A percentile compares a stretch with the other conserved stretches of the same genome.
Conservation (phyloP, 192 early-diverging fungal species). For the Cladochytrium replicatum region DNA sequence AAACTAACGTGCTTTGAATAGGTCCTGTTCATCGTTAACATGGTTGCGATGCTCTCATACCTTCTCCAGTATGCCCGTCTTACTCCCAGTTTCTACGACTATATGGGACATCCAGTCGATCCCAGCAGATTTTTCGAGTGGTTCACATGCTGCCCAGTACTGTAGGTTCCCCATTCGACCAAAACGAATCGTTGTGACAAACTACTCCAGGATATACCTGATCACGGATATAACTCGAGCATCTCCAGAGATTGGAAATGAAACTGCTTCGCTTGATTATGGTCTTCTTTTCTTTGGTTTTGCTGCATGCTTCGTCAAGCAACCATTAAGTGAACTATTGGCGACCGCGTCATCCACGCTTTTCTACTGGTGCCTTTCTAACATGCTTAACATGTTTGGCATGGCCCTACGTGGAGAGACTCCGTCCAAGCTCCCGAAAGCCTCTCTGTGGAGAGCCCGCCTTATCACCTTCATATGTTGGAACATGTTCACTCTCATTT, state of each 20-base stretch:
- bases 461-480: conserved; percentile 10
- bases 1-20: neutral
- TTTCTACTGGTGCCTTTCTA: conserved; percentile 1
- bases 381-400: conserved; percentile 11
- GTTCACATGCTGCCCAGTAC: no score
- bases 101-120: conserved; percentile 5
- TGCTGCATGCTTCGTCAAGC: conserved; percentile 5
- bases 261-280: no score
- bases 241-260: no score
- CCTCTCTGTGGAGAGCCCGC: conserved; percentile 9
- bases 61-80: neutral
- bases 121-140: neutral
- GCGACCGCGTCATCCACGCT: neutral
- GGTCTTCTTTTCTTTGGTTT: conserved; percentile 8
- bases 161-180: no score
- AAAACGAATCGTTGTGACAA: no score
- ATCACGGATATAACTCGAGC: no score
- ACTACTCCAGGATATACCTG: no score
- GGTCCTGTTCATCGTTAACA: conserved; percentile 1
- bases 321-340: conserved; percentile 17
- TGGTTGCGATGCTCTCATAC: conserved; percentile 4
- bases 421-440: conserved; percentile 7
- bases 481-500: conserved; percentile 12
- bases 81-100: neutral
- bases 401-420: conserved; percentile 22